Evolutionary conservation across 176 grass and related monocot species (phyloP).

Genomic region (Aegilops tauschii): DNA sequence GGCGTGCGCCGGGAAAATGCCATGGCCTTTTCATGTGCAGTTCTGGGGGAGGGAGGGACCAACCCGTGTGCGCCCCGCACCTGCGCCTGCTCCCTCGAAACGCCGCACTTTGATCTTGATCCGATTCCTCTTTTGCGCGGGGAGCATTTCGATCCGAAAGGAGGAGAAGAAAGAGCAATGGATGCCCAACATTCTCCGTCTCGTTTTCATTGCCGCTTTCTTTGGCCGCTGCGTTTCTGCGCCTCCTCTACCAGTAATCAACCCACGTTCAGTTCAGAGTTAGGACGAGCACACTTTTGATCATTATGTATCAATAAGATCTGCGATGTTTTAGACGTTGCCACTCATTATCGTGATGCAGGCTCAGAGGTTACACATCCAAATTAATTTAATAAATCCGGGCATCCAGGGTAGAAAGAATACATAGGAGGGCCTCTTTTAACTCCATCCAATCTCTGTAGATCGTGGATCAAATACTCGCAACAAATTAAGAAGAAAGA

Average conservation of each 20-base stretch:
- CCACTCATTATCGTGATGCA: background rate
- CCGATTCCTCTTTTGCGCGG: too few species aligned
- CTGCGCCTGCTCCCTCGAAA: background rate
- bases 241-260: background rate
- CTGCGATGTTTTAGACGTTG: too few species aligned
- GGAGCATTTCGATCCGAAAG: background rate
- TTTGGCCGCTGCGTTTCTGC: background rate
- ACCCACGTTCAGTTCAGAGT: background rate
- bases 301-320: background rate
- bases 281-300: background rate
- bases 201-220: background rate
- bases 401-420: conserved; percentile 6
- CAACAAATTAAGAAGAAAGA: background rate
- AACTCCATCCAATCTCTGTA: conserved; percentile 1
- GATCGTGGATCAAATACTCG: conserved; percentile 32
- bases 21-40: background rate
- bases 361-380: background rate
- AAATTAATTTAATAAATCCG: conserved; percentile 26
- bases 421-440: conserved; percentile 44
- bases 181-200: background rate
- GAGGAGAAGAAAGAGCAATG: too few species aligned
- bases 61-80: background rate
- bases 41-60: background rate
- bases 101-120: background rate
- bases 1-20: background rate